phyloP scores from a whole-genome alignment of 257 asterid genomes.

The Przewalskia tangutica region DNA sequence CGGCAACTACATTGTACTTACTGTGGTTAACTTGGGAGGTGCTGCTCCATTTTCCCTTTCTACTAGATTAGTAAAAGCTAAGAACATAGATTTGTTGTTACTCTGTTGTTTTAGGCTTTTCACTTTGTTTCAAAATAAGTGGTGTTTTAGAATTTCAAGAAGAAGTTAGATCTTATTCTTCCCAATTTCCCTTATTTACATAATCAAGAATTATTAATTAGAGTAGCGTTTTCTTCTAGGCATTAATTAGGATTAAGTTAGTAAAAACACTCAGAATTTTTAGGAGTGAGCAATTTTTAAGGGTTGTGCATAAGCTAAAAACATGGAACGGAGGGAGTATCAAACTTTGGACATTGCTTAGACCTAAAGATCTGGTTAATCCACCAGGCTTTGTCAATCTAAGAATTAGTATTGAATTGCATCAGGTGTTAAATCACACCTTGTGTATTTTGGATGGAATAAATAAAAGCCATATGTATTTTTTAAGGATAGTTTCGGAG shows the following conservation, averaged over 20 bases:
- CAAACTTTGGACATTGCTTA: neutral
- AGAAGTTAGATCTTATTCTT: too few species aligned
- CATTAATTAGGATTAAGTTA: too few species aligned
- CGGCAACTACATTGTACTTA: neutral
- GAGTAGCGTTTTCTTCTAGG: too few species aligned
- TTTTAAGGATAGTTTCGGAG: neutral
- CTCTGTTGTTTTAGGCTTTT: too few species aligned
- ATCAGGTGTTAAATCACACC: neutral
- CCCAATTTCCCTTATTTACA: too few species aligned
- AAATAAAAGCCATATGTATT: neutral
- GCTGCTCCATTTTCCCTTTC: neutral
- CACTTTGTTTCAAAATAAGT: too few species aligned
- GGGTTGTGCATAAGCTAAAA: too few species aligned
- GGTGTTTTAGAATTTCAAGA: too few species aligned
- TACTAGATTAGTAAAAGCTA: neutral
- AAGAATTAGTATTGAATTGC: neutral
- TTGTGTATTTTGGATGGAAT: neutral
- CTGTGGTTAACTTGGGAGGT: neutral
- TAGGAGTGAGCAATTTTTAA: too few species aligned
- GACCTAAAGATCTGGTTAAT: neutral
- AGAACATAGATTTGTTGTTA: neutral
- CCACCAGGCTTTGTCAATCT: neutral
- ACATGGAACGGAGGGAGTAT: neutral
- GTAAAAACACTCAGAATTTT: too few species aligned
- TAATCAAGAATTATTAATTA: too few species aligned